Evolutionary conservation across 352 stramenopile species (phyloP).

Genomic region (Pythium folliculosum): DNA sequence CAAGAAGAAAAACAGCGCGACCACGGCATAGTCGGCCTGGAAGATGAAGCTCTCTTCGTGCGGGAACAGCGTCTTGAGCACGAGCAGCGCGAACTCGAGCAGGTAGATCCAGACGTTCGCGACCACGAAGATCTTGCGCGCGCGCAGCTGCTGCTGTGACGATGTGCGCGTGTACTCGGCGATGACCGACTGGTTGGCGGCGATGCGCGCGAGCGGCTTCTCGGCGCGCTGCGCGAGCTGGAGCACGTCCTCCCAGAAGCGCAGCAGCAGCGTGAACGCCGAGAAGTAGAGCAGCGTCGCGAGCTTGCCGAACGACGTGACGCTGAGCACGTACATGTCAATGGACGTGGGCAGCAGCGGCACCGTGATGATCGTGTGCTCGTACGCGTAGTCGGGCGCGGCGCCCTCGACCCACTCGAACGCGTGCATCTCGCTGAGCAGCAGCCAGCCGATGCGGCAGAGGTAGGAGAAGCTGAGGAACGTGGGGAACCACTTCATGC

Average conservation of each 20-base stretch:
- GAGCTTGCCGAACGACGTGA: conserved; percentile 74
- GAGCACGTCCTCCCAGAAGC: conserved; percentile 82
- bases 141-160: conserved; percentile 44
- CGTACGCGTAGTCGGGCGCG: conserved; percentile 47
- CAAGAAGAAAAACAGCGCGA: conserved; percentile 76
- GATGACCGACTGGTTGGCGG: conserved; percentile 74
- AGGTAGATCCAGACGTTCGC: conserved; percentile 86
- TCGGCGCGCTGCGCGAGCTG: conserved; percentile 51
- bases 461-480: conserved; percentile 78
- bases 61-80: conserved; percentile 74
- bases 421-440: conserved; percentile 79
- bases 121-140: conserved; percentile 70
- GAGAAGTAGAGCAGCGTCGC: conserved; percentile 83
- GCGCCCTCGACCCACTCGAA: conserved; percentile 76
- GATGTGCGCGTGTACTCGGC: conserved; percentile 63
- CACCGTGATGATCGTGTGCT: conserved; percentile 76
- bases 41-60: conserved; percentile 59
- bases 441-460: conserved; percentile 68
- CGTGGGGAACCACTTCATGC: conserved; percentile 83
- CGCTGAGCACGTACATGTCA: conserved; percentile 81
- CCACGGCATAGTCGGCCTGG: conserved; percentile 70
- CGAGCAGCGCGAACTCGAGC: conserved; percentile 65
- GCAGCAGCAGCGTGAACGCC: conserved; percentile 76
- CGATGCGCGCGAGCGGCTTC: conserved; percentile 58
- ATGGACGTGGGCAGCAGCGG: conserved; percentile 72